Base-by-base conservation (phyloP, 2,329 filamentous ascomycete genomes). In the Stagonosporopsis vannaccii region DNA sequence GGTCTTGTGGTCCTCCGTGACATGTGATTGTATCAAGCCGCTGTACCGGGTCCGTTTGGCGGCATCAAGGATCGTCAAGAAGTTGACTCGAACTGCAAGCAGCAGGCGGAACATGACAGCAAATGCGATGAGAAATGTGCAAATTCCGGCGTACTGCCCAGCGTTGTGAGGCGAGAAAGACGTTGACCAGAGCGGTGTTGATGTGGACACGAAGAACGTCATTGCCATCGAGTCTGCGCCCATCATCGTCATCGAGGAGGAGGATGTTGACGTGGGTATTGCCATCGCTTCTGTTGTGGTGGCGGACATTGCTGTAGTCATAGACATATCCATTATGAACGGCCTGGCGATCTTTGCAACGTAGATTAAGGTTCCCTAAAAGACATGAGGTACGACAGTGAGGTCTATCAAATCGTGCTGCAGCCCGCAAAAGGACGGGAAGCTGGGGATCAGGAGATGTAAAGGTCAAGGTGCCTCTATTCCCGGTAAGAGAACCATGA, bases 111-210 rank as follows among this genome's bases (percentile, higher is more conserved):
- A 87, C 58, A 89, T 69, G 52, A 87, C 79, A 50, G 87, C 87
- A 32, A 97, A 85, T 20, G 88, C 68, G 70, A 96, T 87, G 54
- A 97, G 83, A 78, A 97, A 97, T 73, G 97, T 90, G 79, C 93
- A 96, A 8, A 92, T 95, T 43, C 86, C 93, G 0, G 91, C 91
- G 76, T 97, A 97, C 56, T 83, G 78, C 60, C 88, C 90, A 0
- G 82, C 77, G 11, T 78, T 86, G 15, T 70, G 77, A 3, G 93
- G 93, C 1, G 89, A 89, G 90, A 92, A 97, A 42, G 80, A 72
- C 11, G 75, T 74, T 12, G 90, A 87, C 79, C 81, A 91, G 36
- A 91, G 81, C 1, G 87, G 80, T 1, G 87, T 90, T 37, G 70
- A 75, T 41, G 84, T 83, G 53, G 79, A 78, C 62, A 81, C 84